These are phyloP conservation scores for Ramularia collo-cygni DNA, from an alignment of 2,329 filamentous ascomycete species.

Conservation along the genomic window DNA sequence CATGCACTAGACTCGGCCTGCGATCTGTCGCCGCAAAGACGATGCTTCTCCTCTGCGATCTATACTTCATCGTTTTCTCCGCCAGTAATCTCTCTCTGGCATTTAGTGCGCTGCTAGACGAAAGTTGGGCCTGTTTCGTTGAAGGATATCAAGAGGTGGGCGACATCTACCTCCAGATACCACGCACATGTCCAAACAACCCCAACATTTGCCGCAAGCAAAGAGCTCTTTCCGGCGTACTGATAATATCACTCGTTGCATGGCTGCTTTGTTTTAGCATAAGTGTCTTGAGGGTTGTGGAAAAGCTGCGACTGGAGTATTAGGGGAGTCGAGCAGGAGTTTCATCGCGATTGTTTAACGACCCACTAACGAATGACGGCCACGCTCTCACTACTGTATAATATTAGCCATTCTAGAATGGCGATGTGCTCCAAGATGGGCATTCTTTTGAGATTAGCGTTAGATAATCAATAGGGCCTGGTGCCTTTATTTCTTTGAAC, in stretches of 20 bases:
- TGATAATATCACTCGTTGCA: conserved; percentile 75
- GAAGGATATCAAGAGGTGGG: conserved; percentile 12
- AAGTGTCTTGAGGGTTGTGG: conserved; percentile 46
- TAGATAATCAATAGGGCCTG: too few species aligned
- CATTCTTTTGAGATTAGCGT: neutral
- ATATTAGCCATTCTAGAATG: neutral
- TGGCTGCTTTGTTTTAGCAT: conserved; percentile 88
- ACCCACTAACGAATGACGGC: neutral
- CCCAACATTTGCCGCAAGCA: conserved; percentile 53
- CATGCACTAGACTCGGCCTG: conserved; percentile 55
- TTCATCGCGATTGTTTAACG: conserved; percentile 1
- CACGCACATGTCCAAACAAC: conserved; percentile 30
- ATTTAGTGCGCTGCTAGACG: conserved; percentile 69
- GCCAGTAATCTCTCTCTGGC: conserved; percentile 86
- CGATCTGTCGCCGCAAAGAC: conserved; percentile 80
- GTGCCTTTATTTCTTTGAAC: too few species aligned
- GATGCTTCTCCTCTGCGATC: conserved; percentile 79
- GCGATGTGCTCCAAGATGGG: conserved; percentile 1
- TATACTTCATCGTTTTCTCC: conserved; percentile 97
- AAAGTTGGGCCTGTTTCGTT: conserved; percentile 46
- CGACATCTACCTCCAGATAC: conserved; percentile 16
- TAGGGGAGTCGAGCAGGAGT: too few species aligned
- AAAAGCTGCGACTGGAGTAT: conserved; percentile 28
- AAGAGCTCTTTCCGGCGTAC: conserved; percentile 67
- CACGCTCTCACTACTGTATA: neutral